Evolutionary conservation across 371 early-diverging fungal genomes (phyloP), one percentile per base, ranked within the genome.

Genomic region (Chytridium lagenaria): DNA sequence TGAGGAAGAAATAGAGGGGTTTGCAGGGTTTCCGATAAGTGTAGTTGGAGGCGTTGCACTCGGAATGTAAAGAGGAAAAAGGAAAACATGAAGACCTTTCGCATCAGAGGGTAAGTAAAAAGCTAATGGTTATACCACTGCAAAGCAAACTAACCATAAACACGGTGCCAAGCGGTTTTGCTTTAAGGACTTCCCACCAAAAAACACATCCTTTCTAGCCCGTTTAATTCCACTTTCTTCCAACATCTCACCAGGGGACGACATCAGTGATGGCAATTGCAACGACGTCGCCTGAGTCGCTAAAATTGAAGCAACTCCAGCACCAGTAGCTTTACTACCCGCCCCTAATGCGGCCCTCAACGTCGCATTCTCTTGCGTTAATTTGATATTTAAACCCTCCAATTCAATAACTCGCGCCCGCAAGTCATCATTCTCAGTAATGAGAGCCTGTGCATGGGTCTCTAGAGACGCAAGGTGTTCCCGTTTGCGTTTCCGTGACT

Each of bases 401-500:
- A 94, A 76, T 40, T 89, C 86, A 33, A 76, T 72, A 0, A 94
- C 87, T 22, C 89, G 78, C 19, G 73, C 75, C 50, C 76, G 83
- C 51, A 95, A 76, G 0, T 78, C 70, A 37, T 80, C 80, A 74
- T 94, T 95, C 51, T 92, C 90, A 5, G 68, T 75, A 50, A 83
- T 78, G 39, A 95, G 82, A 26, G 80, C 74, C 59, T 90, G 86
- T 1, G 88, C 87, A 59, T 90, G 88, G 10, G 85, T 82, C 79
- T 96, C 96, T n/a, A 96, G 84, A 16, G 85, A 78, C 52, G 77
- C 86, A 68, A 93, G 77, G 70, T 94, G 94, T 61, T 96, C 94
- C 44, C 95, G 88, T 82, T 94, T 93, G 59, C 95, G 89, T 80
- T 93, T 94, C 37, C 96, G 89, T 10, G 94, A 94, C 61, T 92